Conservation (phyloP, 495 filamentous ascomycete genomes). For the Bacidia rubella region DNA sequence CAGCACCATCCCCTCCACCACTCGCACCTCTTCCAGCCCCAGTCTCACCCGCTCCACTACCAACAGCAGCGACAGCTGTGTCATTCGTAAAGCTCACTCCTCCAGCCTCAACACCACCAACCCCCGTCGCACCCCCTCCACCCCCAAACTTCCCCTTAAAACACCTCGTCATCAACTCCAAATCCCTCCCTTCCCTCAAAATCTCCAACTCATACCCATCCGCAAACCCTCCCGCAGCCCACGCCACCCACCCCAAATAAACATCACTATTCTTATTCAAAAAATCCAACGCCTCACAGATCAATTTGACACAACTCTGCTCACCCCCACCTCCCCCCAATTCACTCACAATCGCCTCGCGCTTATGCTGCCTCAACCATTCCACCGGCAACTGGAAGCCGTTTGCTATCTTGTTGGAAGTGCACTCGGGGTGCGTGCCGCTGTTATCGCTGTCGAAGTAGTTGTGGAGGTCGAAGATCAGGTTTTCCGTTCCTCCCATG, state of each 20-base stretch:
- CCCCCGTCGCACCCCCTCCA: background rate
- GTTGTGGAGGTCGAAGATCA: conserved; percentile 43
- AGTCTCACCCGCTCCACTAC: too few species aligned
- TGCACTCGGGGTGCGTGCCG: conserved; percentile 38
- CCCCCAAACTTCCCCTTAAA: background rate
- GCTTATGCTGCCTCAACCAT: conserved; percentile 34
- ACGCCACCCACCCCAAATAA: conserved; percentile 38
- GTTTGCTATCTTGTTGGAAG: conserved; percentile 34
- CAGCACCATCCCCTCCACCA: too few species aligned
- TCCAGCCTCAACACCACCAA: background rate
- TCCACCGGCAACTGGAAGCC: conserved; percentile 34
- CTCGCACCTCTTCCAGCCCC: too few species aligned
- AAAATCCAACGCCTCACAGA: conserved; percentile 21
- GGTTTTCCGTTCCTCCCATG: conserved; percentile 36
- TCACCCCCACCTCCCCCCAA: conserved; percentile 38
- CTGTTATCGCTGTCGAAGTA: conserved; percentile 46
- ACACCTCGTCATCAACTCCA: conserved; percentile 1
- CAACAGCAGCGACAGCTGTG: too few species aligned
- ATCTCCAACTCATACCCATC: conserved; percentile 18
- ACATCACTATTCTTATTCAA: conserved; percentile 36
- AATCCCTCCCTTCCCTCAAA: background rate
- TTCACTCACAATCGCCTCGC: conserved; percentile 40
- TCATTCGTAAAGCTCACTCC: too few species aligned
- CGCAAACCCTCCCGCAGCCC: conserved; percentile 38
- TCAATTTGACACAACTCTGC: conserved; percentile 23